phyloP scores from a whole-genome alignment of 2,329 filamentous ascomycete genomes.

The Epichloe elymi region DNA sequence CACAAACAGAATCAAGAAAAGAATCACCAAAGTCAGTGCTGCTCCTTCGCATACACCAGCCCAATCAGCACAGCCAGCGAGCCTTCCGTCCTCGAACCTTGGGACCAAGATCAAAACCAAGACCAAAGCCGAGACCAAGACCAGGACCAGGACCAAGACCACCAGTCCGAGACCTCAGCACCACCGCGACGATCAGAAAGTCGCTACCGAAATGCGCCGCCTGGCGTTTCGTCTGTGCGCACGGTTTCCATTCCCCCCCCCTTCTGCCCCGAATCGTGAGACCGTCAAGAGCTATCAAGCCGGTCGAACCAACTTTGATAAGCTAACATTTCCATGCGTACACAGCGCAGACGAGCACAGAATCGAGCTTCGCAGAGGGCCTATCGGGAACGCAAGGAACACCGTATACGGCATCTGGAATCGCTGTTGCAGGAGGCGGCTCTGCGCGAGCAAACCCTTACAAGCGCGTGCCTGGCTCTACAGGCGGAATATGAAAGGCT shows the following conservation, averaged over 20 bases:
- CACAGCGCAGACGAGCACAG: constrained; percentile 18
- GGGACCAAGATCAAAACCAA: background rate
- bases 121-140: background rate
- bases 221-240: constrained; percentile 34
- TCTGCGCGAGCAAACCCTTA: constrained; percentile 41
- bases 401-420: constrained; percentile 45
- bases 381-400: too few relatives aligned
- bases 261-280: too few relatives aligned
- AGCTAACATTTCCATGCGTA: constrained; percentile 6
- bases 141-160: background rate
- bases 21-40: too few relatives aligned
- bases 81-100: background rate
- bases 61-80: constrained; percentile 8
- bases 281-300: too few relatives aligned
- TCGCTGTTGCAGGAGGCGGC: constrained; percentile 35
- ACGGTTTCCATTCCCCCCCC: too few relatives aligned
- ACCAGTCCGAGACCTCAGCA: background rate
- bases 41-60: background rate
- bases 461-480: constrained; percentile 38
- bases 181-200: constrained; percentile 31
- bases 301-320: background rate
- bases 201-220: constrained; percentile 38
- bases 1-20: too few relatives aligned
- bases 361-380: constrained; percentile 7
- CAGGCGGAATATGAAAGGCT: constrained; percentile 31